phyloP scores from a whole-genome alignment of 2,329 filamentous ascomycete species.

The Penicillium sp. region DNA sequence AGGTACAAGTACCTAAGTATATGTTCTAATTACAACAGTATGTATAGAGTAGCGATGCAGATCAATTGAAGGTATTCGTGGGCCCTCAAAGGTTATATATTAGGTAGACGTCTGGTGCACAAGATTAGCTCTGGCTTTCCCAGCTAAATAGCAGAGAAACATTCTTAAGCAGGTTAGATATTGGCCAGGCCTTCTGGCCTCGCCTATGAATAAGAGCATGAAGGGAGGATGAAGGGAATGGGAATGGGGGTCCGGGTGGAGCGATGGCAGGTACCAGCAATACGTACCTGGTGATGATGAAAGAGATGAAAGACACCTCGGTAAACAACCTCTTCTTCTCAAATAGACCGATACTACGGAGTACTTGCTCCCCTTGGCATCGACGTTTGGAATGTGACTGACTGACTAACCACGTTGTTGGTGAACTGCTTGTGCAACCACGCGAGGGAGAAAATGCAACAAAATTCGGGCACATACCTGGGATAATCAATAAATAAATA shows the following conservation, averaged over 20 bases:
- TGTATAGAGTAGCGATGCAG: neutral
- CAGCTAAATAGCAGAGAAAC: neutral
- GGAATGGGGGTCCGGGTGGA: constrained; percentile 4
- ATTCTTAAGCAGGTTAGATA: constrained; percentile 3
- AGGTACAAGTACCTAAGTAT: constrained; percentile 3
- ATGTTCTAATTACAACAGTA: neutral
- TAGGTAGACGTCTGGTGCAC: neutral
- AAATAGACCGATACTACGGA: neutral
- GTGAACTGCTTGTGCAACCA: neutral
- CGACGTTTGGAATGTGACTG: constrained; percentile 3
- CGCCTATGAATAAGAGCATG: neutral
- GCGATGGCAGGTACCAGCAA: constrained; percentile 1
- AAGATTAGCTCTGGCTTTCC: neutral
- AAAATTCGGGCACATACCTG: neutral
- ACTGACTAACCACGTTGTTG: constrained; percentile 6
- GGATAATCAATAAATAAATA: neutral
- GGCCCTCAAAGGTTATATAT: neutral
- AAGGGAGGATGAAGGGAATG: neutral
- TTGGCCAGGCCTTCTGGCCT: neutral
- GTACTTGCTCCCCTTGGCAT: neutral
- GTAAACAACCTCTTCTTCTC: neutral
- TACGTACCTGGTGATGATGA: neutral
- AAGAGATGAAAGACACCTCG: neutral
- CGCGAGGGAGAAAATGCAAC: neutral
- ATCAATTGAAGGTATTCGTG: neutral